Evolutionary conservation across 2,329 filamentous ascomycete species (phyloP).

Genomic region (Acrocalymma vagum): DNA sequence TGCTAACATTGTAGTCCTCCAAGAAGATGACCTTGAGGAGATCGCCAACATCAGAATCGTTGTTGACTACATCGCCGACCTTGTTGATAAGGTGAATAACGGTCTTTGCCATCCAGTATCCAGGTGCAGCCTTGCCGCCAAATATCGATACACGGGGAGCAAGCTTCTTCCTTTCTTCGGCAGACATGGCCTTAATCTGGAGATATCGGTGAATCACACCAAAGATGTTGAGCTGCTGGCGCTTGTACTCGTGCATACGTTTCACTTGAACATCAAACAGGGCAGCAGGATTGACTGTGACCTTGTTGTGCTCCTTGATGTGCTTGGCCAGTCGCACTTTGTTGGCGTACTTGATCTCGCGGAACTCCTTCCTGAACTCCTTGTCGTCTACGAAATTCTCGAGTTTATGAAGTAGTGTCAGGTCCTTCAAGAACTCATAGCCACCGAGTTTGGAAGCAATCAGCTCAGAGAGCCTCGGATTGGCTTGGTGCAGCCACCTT

Average conservation of each 20-base stretch:
- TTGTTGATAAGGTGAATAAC: conserved; percentile 97
- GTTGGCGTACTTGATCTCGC: conserved; percentile 95
- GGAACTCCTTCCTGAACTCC: conserved; percentile 92
- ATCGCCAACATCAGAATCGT: conserved; percentile 90
- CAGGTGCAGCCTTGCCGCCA: conserved; percentile 95
- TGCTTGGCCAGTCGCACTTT: conserved; percentile 91
- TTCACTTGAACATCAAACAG: conserved; percentile 99
- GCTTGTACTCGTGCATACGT: conserved; percentile 99
- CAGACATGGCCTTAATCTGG: conserved; percentile 82
- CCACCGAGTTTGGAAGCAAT: conserved; percentile 90
- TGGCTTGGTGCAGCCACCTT: conserved; percentile 97
- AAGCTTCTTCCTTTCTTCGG: conserved; percentile 86
- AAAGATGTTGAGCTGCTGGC: conserved; percentile 98
- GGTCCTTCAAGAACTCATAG: conserved; percentile 85
- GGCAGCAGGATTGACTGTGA: conserved; percentile 84
- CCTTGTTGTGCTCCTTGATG: conserved; percentile 82
- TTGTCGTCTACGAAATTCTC: conserved; percentile 87
- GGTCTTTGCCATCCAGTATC: conserved; percentile 99
- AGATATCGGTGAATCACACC: conserved; percentile 96
- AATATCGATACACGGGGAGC: conserved; percentile 93
- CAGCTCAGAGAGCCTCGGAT: conserved; percentile 88
- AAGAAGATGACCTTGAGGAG: conserved; percentile 96
- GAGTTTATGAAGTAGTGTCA: conserved; percentile 85
- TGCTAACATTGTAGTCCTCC: conserved; percentile 99
- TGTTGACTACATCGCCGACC: conserved; percentile 89